These are phyloP conservation scores for Lachancea meyersii DNA, from an alignment of 805 yeast species.

Conservation along the genomic window DNA sequence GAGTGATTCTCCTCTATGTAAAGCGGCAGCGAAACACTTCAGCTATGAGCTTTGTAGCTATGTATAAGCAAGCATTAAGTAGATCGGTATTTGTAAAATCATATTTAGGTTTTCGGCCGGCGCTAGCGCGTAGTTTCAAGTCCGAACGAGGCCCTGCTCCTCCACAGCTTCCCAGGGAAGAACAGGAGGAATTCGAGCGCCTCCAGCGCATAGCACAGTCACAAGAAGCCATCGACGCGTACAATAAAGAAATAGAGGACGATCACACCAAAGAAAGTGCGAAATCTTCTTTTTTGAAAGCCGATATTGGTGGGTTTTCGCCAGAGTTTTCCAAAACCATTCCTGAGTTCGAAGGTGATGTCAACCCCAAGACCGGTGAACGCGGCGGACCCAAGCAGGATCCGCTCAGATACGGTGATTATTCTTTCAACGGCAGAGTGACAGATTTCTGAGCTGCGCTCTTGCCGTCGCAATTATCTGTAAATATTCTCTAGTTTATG, in stretches of 20 bases:
- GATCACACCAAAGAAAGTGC: constrained; percentile 28
- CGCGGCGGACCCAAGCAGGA: constrained; percentile 97
- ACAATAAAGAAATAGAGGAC: constrained; percentile 44
- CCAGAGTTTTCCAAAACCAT: constrained; percentile 70
- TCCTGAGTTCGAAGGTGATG: constrained; percentile 94
- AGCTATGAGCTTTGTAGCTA: neutral
- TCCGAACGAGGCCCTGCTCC: constrained; percentile 27
- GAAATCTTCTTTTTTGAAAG: constrained; percentile 35
- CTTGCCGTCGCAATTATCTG: too few relatives aligned
- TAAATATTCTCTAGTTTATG: neutral
- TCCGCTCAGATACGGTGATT: constrained; percentile 85
- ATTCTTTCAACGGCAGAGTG: constrained; percentile 92
- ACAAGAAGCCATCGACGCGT: constrained; percentile 71
- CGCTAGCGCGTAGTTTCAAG: constrained; percentile 1
- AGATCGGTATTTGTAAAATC: neutral
- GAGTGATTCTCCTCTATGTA: neutral
- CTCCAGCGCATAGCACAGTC: constrained; percentile 76
- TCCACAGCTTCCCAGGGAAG: constrained; percentile 31
- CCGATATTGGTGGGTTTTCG: constrained; percentile 58
- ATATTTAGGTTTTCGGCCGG: neutral
- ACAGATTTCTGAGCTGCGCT: constrained; percentile 66
- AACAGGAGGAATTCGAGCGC: constrained; percentile 75
- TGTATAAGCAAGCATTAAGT: neutral
- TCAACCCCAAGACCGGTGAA: constrained; percentile 91
- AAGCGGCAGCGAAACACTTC: neutral